These are phyloP conservation scores for Hyaloperonospora brassicae DNA, from an alignment of 352 stramenopile genomes.

Conservation along the genomic window DNA sequence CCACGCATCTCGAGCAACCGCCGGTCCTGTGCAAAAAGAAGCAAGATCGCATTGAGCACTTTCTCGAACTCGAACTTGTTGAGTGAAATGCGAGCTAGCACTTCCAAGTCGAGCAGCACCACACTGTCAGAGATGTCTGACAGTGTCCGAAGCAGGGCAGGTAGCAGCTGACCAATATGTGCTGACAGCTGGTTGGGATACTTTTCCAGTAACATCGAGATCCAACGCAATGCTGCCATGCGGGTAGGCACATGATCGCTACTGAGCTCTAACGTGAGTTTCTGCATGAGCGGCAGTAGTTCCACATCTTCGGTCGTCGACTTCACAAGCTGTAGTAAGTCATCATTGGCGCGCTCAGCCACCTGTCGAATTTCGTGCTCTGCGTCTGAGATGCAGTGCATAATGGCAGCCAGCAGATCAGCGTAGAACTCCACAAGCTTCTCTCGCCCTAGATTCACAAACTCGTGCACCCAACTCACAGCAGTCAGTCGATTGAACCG, in stretches of 20 bases:
- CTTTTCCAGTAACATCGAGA: constrained; percentile 99
- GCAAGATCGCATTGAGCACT: constrained; percentile 91
- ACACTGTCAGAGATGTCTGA: constrained; percentile 95
- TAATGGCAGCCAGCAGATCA: constrained; percentile 92
- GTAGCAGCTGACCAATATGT: constrained; percentile 89
- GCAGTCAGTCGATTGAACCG: constrained; percentile 95
- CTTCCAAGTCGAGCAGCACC: constrained; percentile 93
- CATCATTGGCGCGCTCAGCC: constrained; percentile 94
- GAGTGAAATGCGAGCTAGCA: constrained; percentile 91
- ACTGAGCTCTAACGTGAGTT: constrained; percentile 91
- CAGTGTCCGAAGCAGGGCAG: constrained; percentile 93
- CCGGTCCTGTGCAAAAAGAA: constrained; percentile 89
- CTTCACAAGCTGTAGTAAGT: constrained; percentile 93
- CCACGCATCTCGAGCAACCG: constrained; percentile 90
- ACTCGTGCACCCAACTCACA: constrained; percentile 97
- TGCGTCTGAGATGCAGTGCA: constrained; percentile 96
- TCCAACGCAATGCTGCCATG: constrained; percentile 92
- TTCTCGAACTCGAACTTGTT: constrained; percentile 89
- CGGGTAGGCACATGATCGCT: constrained; percentile 95
- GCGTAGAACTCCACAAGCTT: constrained; percentile 93
- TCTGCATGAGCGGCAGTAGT: constrained; percentile 90
- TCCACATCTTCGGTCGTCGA: constrained; percentile 87
- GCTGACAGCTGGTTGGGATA: constrained; percentile 88
- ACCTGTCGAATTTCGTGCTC: constrained; percentile 95
- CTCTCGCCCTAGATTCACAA: constrained; percentile 94